Conservation (phyloP, 768 basidiomycete species). For the Pluteus cervinus region DNA sequence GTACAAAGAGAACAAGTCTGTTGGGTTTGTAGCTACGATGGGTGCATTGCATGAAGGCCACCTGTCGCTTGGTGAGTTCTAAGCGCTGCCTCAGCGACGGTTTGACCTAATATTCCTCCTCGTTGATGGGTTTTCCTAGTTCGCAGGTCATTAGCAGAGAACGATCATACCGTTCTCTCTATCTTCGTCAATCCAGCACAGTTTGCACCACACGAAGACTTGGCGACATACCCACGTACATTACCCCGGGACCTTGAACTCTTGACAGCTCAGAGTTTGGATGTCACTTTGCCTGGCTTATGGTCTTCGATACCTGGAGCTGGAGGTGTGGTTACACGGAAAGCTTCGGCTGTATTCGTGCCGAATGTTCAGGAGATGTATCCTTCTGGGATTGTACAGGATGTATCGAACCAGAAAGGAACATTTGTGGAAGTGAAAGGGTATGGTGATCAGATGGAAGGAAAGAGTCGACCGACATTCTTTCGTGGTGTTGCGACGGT, state of each 20-base stretch:
- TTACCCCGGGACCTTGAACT: conserved; percentile 67
- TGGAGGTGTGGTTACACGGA: conserved; percentile 22
- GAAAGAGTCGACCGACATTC: conserved; percentile 78
- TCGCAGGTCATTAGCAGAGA: conserved; percentile 63
- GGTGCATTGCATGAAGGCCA: conserved; percentile 95
- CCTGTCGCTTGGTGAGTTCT: conserved; percentile 71
- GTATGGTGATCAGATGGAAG: conserved; percentile 91
- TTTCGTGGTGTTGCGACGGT: conserved; percentile 95
- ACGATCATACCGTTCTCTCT: conserved; percentile 85
- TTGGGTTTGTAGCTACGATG: conserved; percentile 98
- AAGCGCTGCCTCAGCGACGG: not conserved
- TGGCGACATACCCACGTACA: conserved; percentile 86
- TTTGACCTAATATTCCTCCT: not conserved
- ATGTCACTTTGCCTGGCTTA: too few species aligned
- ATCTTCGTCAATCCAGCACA: conserved; percentile 99
- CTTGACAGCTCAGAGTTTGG: conserved; percentile 35
- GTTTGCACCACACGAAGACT: conserved; percentile 94
- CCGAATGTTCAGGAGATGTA: conserved; percentile 85
- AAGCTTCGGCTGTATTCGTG: conserved; percentile 67
- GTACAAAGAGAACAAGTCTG: conserved; percentile 50
- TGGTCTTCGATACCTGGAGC: too few species aligned
- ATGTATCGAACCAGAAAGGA: conserved; percentile 68
- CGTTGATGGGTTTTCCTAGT: conserved; percentile 39
- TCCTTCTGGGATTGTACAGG: conserved; percentile 83
- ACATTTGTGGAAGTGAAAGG: conserved; percentile 93